Evolutionary conservation across 495 filamentous ascomycete species (phyloP).

Genomic region (Aspergillus baeticus): DNA sequence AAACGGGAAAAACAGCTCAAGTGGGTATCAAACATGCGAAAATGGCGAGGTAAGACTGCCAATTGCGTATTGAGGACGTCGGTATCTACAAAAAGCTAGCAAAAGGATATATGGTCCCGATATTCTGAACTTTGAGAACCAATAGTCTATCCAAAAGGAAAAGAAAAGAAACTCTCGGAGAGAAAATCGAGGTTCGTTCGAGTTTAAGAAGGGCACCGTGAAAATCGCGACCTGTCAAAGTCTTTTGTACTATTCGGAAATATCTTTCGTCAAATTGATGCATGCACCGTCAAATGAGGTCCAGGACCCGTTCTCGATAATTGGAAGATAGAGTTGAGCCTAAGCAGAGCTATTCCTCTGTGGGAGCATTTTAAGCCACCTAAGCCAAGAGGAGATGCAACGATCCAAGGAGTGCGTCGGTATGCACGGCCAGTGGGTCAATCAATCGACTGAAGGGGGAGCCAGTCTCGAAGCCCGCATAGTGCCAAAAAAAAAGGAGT

Average conservation of each 20-base stretch:
- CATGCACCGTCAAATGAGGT: conserved; percentile 18
- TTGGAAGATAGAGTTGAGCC: conserved; percentile 27
- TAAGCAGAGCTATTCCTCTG: conserved; percentile 20
- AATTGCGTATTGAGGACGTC: conserved; percentile 4
- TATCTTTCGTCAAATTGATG: conserved; percentile 14
- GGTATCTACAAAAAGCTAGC: conserved; percentile 20
- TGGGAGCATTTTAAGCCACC: conserved; percentile 16
- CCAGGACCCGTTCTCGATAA: conserved; percentile 24
- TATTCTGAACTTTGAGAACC: conserved; percentile 3
- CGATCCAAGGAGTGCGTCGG: conserved; percentile 6
- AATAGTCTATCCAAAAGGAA: conserved; percentile 10
- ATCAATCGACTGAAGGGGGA: conserved; percentile 12
- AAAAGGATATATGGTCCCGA: not conserved
- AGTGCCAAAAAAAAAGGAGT: conserved; percentile 12
- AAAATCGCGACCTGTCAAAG: conserved; percentile 22
- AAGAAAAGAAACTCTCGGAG: not conserved
- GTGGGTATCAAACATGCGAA: conserved; percentile 2
- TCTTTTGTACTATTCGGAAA: conserved; percentile 17
- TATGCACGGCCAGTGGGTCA: conserved; percentile 23
- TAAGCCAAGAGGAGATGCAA: conserved; percentile 5
- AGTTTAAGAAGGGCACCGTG: conserved; percentile 18
- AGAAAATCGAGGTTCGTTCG: conserved; percentile 9
- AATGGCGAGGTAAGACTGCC: not conserved
- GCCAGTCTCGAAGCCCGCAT: conserved; percentile 5
- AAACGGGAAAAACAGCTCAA: not conserved